Percentiles rank a stretch among this genome's conserved stretches.
These are phyloP conservation scores for Pythium rhizo-oryzae DNA, from an alignment of 352 stramenopile genomes.

Conservation along the genomic window DNA sequence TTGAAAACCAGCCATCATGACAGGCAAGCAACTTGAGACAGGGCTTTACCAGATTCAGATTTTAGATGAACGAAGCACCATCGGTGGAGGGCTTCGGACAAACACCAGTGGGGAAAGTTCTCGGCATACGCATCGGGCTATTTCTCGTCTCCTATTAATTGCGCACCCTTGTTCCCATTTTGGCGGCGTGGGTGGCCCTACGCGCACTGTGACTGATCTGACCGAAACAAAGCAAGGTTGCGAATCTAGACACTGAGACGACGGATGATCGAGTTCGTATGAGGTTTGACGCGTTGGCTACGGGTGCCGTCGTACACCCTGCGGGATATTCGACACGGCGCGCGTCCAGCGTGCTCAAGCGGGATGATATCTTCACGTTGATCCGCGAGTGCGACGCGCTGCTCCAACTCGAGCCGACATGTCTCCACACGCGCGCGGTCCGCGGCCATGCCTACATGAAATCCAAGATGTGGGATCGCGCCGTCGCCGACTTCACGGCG, in stretches of 20 bases:
- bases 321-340: constrained; percentile 9
- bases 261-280: background rate
- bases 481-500: constrained; percentile 55
- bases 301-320: background rate
- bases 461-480: constrained; percentile 60
- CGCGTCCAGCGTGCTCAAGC: constrained; percentile 28
- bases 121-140: background rate
- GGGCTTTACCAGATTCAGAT: background rate
- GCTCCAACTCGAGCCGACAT: constrained; percentile 44
- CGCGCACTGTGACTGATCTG: background rate
- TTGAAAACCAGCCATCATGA: no score
- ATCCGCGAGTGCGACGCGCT: constrained; percentile 59
- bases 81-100: background rate
- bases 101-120: background rate
- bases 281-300: background rate
- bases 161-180: background rate
- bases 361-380: constrained; percentile 54
- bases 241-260: background rate
- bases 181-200: background rate
- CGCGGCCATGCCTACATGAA: constrained; percentile 75
- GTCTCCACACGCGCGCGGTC: constrained; percentile 62
- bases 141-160: background rate
- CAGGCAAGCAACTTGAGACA: no score
- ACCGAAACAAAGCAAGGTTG: background rate
- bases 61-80: background rate